A percentile compares a stretch with the other conserved stretches of the same genome.
Conservation (phyloP, 208 protist genomes). For the Herpetomonas samuelpessoai region DNA sequence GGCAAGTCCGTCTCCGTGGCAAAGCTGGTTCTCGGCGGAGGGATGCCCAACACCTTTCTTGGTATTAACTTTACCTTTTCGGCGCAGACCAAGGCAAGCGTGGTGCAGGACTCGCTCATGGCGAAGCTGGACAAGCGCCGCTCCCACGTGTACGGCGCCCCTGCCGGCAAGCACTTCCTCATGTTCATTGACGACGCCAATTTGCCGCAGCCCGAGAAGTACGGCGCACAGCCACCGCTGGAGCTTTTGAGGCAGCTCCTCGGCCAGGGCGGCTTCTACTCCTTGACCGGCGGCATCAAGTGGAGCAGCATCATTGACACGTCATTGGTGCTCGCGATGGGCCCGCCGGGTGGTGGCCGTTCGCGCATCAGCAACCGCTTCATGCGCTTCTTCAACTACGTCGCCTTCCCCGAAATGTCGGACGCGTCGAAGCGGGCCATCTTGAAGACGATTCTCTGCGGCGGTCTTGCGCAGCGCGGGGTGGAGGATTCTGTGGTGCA, state of each 20-base stretch:
- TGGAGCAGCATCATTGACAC: constrained; percentile 94
- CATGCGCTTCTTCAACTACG: constrained; percentile 97
- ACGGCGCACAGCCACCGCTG: constrained; percentile 93
- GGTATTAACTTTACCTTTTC: constrained; percentile 92
- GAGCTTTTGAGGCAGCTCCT: constrained; percentile 92
- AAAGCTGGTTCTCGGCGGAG: constrained; percentile 70
- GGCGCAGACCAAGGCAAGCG: constrained; percentile 88
- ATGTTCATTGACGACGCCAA: constrained; percentile 94
- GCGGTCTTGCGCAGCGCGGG: constrained; percentile 74
- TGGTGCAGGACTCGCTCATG: constrained; percentile 92
- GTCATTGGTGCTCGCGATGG: constrained; percentile 96
- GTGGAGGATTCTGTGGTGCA: constrained; percentile 63
- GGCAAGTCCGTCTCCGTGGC: constrained; percentile 92
- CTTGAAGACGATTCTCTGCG: constrained; percentile 93
- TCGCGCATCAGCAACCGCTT: constrained; percentile 95
- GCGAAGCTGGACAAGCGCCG: constrained; percentile 94
- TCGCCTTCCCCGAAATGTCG: constrained; percentile 96
- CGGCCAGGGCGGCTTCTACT: constrained; percentile 93
- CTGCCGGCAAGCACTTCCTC: constrained; percentile 89
- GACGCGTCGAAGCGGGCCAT: constrained; percentile 92
- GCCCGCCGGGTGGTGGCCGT: constrained; percentile 95
- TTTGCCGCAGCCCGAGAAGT: constrained; percentile 90
- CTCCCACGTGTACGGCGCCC: constrained; percentile 87
- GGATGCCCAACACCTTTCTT: constrained; percentile 73
- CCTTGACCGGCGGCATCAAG: constrained; percentile 70